These are phyloP conservation scores for Grigorovia jiainica DNA, from an alignment of 805 yeast species.

Conservation along the genomic window DNA sequence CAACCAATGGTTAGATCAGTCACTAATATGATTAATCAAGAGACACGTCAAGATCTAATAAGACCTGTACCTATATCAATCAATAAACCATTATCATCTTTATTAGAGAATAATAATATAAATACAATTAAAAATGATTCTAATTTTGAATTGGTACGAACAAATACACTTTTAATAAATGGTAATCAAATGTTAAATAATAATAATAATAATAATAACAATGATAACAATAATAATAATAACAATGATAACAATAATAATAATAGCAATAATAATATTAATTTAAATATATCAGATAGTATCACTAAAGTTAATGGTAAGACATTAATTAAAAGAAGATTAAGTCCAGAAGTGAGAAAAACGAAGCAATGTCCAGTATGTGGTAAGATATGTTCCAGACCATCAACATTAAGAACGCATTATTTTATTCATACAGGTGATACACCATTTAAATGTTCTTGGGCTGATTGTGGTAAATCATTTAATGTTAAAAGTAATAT, in stretches of 20 bases:
- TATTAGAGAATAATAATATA: neutral
- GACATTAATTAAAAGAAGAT: constrained; percentile 2
- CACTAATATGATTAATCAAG: too few species aligned
- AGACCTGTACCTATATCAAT: neutral
- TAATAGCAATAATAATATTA: neutral
- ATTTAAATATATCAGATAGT: too few species aligned
- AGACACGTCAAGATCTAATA: neutral
- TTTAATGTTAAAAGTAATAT: constrained; percentile 75
- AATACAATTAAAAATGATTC: neutral
- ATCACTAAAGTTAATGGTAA: constrained; percentile 1
- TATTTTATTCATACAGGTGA: constrained; percentile 73
- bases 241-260: neutral
- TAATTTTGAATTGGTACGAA: too few species aligned
- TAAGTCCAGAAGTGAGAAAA: constrained; percentile 6
- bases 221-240: neutral
- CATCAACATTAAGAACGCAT: constrained; percentile 75
- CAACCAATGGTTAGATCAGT: too few species aligned
- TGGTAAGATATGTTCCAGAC: constrained; percentile 68
- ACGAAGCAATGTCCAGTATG: constrained; percentile 45
- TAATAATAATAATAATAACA: neutral
- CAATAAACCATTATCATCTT: neutral
- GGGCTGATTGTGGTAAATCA: constrained; percentile 54
- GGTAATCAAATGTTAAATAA: too few species aligned
- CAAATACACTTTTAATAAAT: too few species aligned
- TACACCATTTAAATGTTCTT: constrained; percentile 55